phyloP scores from a whole-genome alignment of 108 stramenopile species.

The Nitzschia inconspicua region DNA sequence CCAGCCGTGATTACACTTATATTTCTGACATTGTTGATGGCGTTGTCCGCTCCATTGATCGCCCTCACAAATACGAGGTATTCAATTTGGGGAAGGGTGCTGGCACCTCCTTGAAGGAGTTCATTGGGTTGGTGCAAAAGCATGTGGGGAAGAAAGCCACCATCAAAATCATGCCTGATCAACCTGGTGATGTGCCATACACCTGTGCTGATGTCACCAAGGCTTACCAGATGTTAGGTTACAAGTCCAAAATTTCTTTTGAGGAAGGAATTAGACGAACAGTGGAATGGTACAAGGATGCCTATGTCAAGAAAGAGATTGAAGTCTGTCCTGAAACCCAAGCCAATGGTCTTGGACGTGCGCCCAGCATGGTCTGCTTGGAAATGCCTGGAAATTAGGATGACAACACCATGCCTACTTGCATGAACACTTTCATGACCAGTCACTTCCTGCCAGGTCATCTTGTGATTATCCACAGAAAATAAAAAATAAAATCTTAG shows the following conservation, averaged over 20 bases:
- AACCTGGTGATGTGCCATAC: conserved; percentile 98
- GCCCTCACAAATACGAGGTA: conserved; percentile 89
- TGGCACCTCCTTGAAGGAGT: conserved; percentile 88
- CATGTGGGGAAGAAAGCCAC: conserved; percentile 82
- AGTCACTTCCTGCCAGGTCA: too few relatives aligned
- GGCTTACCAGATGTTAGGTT: conserved; percentile 86
- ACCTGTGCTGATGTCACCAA: conserved; percentile 96
- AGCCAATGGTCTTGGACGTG: conserved; percentile 74
- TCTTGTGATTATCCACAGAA: too few relatives aligned
- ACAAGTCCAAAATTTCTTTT: conserved; percentile 86
- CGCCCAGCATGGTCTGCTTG: conserved; percentile 51
- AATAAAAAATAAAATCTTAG: too few relatives aligned
- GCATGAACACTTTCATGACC: too few relatives aligned
- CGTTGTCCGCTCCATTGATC: conserved; percentile 92
- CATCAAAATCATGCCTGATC: conserved; percentile 90
- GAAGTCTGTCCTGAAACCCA: conserved; percentile 70
- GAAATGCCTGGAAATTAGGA: conserved; percentile 11
- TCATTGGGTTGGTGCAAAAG: conserved; percentile 91
- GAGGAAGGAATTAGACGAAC: conserved; percentile 94
- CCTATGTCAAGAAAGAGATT: conserved; percentile 52
- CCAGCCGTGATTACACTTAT: conserved; percentile 96
- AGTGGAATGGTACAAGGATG: conserved; percentile 87
- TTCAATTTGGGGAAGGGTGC: conserved; percentile 97
- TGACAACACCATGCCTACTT: too few relatives aligned
- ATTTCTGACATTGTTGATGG: conserved; percentile 98